These are phyloP conservation scores for Herpetospermum pedunculosum DNA, from an alignment of 306 rosid genomes.

Conservation along the genomic window DNA sequence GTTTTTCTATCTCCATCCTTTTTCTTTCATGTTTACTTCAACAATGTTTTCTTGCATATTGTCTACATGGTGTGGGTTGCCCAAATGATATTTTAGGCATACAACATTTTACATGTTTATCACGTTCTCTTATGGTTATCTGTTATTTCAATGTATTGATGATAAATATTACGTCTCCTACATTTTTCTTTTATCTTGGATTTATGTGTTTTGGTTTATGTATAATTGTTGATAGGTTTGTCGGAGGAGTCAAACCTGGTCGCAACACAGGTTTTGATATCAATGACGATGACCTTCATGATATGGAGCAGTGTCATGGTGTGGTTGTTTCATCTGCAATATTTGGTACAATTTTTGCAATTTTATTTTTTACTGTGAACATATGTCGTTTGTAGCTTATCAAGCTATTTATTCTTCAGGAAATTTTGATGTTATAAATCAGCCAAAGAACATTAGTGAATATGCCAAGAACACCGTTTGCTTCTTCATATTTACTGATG, in stretches of 20 bases:
- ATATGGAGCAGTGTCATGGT: constrained; percentile 75
- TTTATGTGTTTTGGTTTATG: constrained; percentile 17
- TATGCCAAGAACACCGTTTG: constrained; percentile 64
- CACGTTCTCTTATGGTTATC: not conserved
- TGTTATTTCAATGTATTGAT: not conserved
- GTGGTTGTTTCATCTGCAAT: constrained; percentile 92
- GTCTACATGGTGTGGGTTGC: not conserved
- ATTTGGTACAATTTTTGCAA: constrained; percentile 44
- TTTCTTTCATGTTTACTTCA: not conserved
- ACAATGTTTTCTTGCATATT: not conserved
- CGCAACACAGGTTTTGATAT: constrained; percentile 73
- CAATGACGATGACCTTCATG: constrained; percentile 54
- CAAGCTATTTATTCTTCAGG: constrained; percentile 31
- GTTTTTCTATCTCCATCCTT: not conserved
- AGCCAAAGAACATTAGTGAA: constrained; percentile 52
- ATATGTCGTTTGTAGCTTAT: constrained; percentile 11
- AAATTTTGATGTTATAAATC: constrained; percentile 79
- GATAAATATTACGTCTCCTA: constrained; percentile 8
- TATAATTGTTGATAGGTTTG: constrained; percentile 39
- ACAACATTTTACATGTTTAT: not conserved
- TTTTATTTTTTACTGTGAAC: constrained; percentile 4
- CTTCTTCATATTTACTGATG: constrained; percentile 83
- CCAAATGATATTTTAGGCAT: not conserved
- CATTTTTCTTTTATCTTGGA: constrained; percentile 11
- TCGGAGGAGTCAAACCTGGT: constrained; percentile 67